Conservation (phyloP, 2,329 filamentous ascomycete species). For the Knoxdaviesia capensis region DNA sequence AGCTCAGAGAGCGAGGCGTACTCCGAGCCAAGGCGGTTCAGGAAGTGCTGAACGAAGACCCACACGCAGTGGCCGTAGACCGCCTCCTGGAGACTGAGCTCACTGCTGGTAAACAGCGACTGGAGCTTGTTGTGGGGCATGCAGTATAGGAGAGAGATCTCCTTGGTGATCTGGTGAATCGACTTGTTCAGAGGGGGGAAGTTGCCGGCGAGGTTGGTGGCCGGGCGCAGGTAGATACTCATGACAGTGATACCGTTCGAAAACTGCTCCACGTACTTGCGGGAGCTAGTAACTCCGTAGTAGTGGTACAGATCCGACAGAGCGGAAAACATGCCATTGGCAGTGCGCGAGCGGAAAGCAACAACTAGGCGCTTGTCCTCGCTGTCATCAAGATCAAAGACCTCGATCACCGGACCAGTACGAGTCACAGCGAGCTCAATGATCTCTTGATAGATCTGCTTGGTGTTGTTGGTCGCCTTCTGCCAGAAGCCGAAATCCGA, state of each 20-base stretch:
- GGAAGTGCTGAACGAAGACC: constrained; percentile 95
- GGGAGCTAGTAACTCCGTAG: constrained; percentile 87
- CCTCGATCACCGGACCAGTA: constrained; percentile 89
- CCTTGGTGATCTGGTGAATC: constrained; percentile 97
- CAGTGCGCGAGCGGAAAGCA: constrained; percentile 84
- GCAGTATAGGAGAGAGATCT: constrained; percentile 91
- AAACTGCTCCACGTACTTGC: constrained; percentile 98
- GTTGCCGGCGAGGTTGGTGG: constrained; percentile 33
- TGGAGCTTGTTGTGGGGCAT: constrained; percentile 96
- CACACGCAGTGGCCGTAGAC: constrained; percentile 95
- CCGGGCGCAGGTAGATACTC: constrained; percentile 77
- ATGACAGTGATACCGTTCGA: constrained; percentile 96
- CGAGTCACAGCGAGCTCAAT: constrained; percentile 68
- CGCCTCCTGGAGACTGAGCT: constrained; percentile 83
- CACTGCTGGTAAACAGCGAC: constrained; percentile 64
- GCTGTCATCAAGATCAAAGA: constrained; percentile 84
- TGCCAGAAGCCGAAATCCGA: constrained; percentile 86
- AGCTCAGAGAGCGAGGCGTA: constrained; percentile 73
- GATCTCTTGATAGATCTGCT: constrained; percentile 86
- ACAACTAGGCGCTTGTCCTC: constrained; percentile 88
- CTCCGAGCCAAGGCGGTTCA: constrained; percentile 84
- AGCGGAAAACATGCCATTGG: constrained; percentile 83
- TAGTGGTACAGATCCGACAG: constrained; percentile 95
- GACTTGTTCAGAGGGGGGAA: constrained; percentile 75
- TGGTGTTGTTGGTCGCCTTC: constrained; percentile 91